Percentiles rank a stretch among this genome's conserved stretches.
These are phyloP conservation scores for Thuidium tamariscinum DNA, from an alignment of 225 moss, liverwort and hornwort species.

Conservation along the genomic window DNA sequence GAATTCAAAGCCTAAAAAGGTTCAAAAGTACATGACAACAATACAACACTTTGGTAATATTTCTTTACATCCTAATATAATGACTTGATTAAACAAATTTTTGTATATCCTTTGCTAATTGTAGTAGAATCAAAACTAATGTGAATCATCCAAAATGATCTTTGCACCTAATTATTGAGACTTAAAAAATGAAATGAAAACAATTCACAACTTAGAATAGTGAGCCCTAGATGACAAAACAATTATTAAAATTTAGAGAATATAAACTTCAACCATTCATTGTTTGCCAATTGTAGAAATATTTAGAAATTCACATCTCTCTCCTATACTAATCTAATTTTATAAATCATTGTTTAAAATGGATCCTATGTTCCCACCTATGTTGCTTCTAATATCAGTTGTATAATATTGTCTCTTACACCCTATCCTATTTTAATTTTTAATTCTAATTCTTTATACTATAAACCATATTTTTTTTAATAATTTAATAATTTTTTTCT, in stretches of 20 bases:
- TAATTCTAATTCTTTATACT: background rate
- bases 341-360: background rate
- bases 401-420: background rate
- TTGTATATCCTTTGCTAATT: background rate
- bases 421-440: accelerated
- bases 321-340: background rate
- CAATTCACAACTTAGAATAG: accelerated
- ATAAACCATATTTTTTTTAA: no score
- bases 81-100: background rate
- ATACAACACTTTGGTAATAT: background rate
- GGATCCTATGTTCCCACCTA: no score
- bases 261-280: background rate
- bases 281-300: background rate
- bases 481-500: no score
- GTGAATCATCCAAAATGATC: accelerated
- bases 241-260: no score
- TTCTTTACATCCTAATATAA: background rate
- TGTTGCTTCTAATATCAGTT: no score
- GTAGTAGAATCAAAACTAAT: background rate
- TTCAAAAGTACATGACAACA: no score
- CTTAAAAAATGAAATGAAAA: background rate
- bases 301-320: background rate
- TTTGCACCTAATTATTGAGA: background rate
- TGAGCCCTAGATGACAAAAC: accelerated
- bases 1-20: no score